A percentile compares a stretch with the other conserved stretches of the same genome.
Evolutionary conservation across 768 basidiomycete species (phyloP).

Genomic region (Imleria badia): DNA sequence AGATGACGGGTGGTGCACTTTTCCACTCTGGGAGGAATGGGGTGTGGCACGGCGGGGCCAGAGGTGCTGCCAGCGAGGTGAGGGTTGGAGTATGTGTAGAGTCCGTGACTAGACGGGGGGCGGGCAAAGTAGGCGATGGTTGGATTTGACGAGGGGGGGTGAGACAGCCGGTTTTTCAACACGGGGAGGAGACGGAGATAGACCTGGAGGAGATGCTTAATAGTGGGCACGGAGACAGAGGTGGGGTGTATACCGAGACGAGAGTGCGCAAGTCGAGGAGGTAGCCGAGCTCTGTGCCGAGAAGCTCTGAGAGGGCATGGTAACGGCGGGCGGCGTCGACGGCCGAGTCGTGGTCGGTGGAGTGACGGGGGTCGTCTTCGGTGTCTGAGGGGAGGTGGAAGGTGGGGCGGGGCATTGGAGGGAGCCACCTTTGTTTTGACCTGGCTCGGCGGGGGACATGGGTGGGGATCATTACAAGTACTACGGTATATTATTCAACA

Average conservation of each 20-base stretch:
- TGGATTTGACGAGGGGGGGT: constrained; percentile 27
- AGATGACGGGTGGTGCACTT: constrained; percentile 46
- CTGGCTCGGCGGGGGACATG: background rate
- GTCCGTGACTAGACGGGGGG: constrained; percentile 39
- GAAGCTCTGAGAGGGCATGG: constrained; percentile 82
- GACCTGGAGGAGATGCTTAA: constrained; percentile 43
- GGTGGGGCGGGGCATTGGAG: too few relatives aligned
- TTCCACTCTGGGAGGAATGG: constrained; percentile 24
- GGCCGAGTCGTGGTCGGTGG: background rate
- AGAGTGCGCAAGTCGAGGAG: constrained; percentile 74
- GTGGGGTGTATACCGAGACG: constrained; percentile 57
- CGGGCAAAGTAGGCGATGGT: constrained; percentile 35
- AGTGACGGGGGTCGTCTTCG: too few relatives aligned
- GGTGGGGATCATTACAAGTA: background rate
- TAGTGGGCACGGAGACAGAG: background rate
- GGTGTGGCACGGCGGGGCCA: constrained; percentile 2
- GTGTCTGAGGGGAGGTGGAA: background rate
- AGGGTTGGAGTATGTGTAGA: constrained; percentile 47
- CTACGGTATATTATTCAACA: background rate
- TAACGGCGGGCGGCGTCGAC: constrained; percentile 41
- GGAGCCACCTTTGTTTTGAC: too few relatives aligned
- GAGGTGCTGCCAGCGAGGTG: constrained; percentile 23
- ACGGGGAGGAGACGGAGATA: constrained; percentile 60
- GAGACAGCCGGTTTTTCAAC: constrained; percentile 35
- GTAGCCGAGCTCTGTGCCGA: constrained; percentile 84